phyloP scores from a whole-genome alignment of 345 rosid genomes.

The Eucalyptus urophylla region DNA sequence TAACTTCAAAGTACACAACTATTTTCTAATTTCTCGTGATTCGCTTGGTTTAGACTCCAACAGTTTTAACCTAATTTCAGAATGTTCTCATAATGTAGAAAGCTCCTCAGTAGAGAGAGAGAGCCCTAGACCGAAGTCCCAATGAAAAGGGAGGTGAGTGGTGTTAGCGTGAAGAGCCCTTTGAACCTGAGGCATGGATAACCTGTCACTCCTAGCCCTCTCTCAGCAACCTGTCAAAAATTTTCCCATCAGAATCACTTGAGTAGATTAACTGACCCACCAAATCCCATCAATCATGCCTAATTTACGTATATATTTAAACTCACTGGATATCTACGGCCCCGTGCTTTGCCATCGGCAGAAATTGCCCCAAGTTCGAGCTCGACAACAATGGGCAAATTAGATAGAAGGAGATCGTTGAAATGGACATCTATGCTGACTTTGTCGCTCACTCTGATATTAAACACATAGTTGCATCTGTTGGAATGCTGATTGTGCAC shows the following conservation, averaged over 20 bases:
- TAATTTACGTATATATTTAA: neutral
- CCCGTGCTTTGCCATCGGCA: neutral
- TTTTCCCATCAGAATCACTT: neutral
- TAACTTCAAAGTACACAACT: neutral
- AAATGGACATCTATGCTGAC: neutral
- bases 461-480: constrained; percentile 11
- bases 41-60: neutral
- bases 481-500: neutral
- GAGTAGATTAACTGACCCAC: neutral
- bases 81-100: neutral
- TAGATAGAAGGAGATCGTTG: constrained; percentile 9
- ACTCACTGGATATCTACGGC: neutral
- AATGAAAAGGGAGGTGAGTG: constrained; percentile 16
- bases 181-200: constrained; percentile 26
- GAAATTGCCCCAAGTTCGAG: neutral
- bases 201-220: neutral
- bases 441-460: neutral
- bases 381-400: neutral
- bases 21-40: too few species aligned
- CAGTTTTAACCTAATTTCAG: neutral
- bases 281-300: neutral
- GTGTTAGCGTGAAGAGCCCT: constrained; percentile 27
- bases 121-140: constrained; percentile 23
- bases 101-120: neutral
- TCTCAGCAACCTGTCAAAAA: neutral